Evolutionary conservation across 441 rosid genomes (phyloP), one percentile per base, ranked within the genome.

Genomic region (Eruca vesicaria): DNA sequence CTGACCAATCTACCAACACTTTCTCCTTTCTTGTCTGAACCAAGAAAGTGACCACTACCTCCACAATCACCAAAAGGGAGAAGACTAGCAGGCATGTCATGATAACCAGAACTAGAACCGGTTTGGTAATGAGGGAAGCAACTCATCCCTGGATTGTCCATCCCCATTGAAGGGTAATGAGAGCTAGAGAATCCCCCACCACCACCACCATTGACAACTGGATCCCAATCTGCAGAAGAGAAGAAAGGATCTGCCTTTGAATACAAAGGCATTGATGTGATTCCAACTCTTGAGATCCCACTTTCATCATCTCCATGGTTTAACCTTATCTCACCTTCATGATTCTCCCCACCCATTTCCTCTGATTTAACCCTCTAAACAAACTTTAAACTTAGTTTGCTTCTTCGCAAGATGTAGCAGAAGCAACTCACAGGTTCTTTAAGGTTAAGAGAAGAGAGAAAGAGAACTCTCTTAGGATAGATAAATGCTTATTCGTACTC

Each of bases 201-300:
- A 61, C 80, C 89, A 43, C 18, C 50, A 16, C 55, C 6, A 71
- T 71, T 88, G 68, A 83, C 87, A 60, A 89, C 76, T 41, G 92
- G 86, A 84, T 91, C 97, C 98, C 98, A 95, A 77, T 86, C 89
- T 32, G 77, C 9, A 66, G 98, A 78, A 82, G 85, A 80, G 81
- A 86, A 92, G 86, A 87, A 89, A 74, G 89, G 84, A 61, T 86
- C 90, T 35, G 79, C 72, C 79, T 84, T 89, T 71, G 57, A 43
- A 68, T 77, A 79, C 80, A 76, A 57, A 18, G 87, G 66, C 79
- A 84, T 63, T 20, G 88, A 75, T 43, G 81, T 72, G 80, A 72
- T 79, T 77, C 82, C 78, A 84, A 59, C 58, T 58, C 83, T 81
- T 29, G 80, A 66, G 79, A 82, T 79, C 75, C 69, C 84, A 62